Percentiles rank a stretch among this genome's conserved stretches.
Conservation (phyloP, 805 yeast genomes). For the Pichia gijzeniarum region DNA sequence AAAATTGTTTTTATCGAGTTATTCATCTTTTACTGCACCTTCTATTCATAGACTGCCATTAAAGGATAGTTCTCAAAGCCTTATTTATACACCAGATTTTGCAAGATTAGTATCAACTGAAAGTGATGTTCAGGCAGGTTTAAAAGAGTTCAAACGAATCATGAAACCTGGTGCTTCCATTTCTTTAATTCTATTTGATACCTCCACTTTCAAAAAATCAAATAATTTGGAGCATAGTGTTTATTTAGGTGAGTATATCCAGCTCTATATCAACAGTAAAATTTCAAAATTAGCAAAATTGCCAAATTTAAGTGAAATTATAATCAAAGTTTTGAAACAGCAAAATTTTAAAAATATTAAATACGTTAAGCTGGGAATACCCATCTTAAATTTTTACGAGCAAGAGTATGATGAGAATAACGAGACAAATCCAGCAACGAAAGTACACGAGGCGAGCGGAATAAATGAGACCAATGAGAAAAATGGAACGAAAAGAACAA, state of each 20-base stretch:
- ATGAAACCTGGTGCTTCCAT: slow-evolving; percentile 27
- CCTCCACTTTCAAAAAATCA: slow-evolving; percentile 11
- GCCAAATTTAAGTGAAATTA: slow-evolving; percentile 1
- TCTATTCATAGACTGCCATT: slow-evolving; percentile 25
- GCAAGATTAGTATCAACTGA: slow-evolving; percentile 16
- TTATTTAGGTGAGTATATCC: slow-evolving; percentile 7
- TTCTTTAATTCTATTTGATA: slow-evolving; percentile 27
- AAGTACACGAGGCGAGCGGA: background rate
- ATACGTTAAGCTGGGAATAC: slow-evolving; percentile 8
- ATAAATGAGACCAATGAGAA: background rate
- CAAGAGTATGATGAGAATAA: background rate
- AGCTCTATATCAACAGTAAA: slow-evolving; percentile 4
- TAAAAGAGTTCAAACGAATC: slow-evolving; percentile 27
- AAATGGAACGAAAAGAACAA: background rate
- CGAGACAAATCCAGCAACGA: background rate
- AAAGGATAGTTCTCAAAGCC: slow-evolving; percentile 22
- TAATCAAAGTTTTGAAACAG: background rate
- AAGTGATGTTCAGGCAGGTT: slow-evolving; percentile 15
- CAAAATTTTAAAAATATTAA: slow-evolving; percentile 5
- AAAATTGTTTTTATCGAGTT: slow-evolving; percentile 20
- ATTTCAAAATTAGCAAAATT: slow-evolving; percentile 7
- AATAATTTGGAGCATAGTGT: slow-evolving; percentile 1
- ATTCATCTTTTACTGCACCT: slow-evolving; percentile 29
- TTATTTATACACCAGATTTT: slow-evolving; percentile 26
- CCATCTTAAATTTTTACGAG: background rate